phyloP scores from a whole-genome alignment of 768 basidiomycete species.

The Suillus alpinus region DNA sequence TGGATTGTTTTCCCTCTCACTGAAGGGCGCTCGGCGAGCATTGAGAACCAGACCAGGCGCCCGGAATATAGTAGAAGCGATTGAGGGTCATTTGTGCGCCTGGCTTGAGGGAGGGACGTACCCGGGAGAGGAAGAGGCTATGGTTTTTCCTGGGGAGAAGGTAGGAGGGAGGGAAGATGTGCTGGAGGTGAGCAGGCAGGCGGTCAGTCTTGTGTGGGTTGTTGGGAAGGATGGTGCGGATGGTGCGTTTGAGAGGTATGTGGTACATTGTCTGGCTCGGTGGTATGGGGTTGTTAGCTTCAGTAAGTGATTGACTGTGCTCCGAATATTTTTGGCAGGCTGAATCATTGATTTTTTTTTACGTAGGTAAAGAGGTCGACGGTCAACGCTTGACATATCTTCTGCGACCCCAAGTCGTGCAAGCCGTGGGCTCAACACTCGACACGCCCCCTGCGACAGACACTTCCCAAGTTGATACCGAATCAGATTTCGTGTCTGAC shows the following conservation, averaged over 20 bases:
- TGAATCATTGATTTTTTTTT: background rate
- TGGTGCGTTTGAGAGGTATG: constrained; percentile 74
- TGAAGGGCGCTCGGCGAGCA: constrained; percentile 71
- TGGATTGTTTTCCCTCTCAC: constrained; percentile 71
- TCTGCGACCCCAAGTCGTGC: constrained; percentile 71
- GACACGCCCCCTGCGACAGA: constrained; percentile 78
- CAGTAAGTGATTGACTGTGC: constrained; percentile 46
- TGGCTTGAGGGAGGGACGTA: constrained; percentile 68
- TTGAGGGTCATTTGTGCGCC: constrained; percentile 58
- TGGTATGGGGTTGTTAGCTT: constrained; percentile 80
- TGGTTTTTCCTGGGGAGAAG: constrained; percentile 38
- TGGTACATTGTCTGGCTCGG: constrained; percentile 80
- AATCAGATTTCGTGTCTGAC: constrained; percentile 54
- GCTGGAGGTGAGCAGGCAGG: constrained; percentile 63
- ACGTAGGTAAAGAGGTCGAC: constrained; percentile 42
- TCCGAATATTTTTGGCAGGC: background rate
- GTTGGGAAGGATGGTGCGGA: constrained; percentile 37
- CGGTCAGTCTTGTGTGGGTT: constrained; percentile 71
- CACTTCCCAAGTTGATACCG: constrained; percentile 46
- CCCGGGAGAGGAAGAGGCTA: constrained; percentile 45
- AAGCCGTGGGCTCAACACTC: constrained; percentile 45
- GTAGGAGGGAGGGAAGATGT: constrained; percentile 55
- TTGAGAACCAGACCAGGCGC: constrained; percentile 53
- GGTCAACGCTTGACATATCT: constrained; percentile 73
- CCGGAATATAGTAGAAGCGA: constrained; percentile 59